Base-by-base conservation (phyloP, 768 basidiomycete genomes). In the Termitomyces sp. region DNA sequence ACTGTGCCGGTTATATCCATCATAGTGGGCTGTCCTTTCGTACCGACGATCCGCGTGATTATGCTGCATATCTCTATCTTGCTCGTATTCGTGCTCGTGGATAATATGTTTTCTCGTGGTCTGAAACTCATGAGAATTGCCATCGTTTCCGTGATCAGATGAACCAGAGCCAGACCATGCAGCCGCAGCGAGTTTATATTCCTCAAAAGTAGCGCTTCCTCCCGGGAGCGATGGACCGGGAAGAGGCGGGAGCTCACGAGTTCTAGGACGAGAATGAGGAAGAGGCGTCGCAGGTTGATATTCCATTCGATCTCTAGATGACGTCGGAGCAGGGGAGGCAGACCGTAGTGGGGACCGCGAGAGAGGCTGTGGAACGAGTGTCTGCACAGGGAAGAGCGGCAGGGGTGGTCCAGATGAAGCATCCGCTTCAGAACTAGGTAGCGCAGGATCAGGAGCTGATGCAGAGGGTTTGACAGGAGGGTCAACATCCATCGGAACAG, bases 171-270 rank as follows among this genome's bases (percentile, higher is more conserved):
- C 54, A 33, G 58, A 57, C 62, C 62, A 63, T 33, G 58, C 50
- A 36, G 62, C 55, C 3, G 62, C 38, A 20, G 47, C 57, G 20
- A 63, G 58, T 12, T 57, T 35, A 18, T 54, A 63, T 26, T 60
- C 47, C 47, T 63, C 58, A 5, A 50, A 32, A 12, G 56, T 56
- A 10, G 33, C 30, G 9, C 36, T 48, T 12, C 12, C 3, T 12
- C 47, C 51, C 0, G 55, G 47, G 6, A 55, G n/a, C 14, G 55
- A 8, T 5, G 58, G 47, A 7, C 62, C 62, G 1, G 62, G 62
- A 7, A 60, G 55, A 18, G 62, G 62, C 30, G 56, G 62, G 9
- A 56, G 43, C 7, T 52, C 46, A 6, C 23, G 44, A 32, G 43
- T 3, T 28, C 14, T 51, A 43, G 59, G 13, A 55, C 35, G 55